These are phyloP conservation scores for Salix caprea DNA, from an alignment of 345 rosid genomes.

Conservation along the genomic window DNA sequence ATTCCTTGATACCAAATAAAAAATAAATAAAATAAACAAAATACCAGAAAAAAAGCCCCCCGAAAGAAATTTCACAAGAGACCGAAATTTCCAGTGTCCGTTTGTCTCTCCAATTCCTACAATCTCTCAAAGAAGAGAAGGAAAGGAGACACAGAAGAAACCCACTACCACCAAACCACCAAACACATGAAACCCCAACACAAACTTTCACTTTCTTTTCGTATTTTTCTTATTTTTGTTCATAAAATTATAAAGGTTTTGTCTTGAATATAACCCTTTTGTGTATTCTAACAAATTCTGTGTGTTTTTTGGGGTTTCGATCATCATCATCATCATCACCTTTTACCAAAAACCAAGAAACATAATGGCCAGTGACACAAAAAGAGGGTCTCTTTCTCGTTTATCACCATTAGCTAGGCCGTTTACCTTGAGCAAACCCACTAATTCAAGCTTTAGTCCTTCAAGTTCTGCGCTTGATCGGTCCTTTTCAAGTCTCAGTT, in stretches of 20 bases:
- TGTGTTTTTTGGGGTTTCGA: not conserved
- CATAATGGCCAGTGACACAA: not conserved
- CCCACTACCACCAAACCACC: not conserved
- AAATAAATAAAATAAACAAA: not conserved
- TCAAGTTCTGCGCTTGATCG: not conserved
- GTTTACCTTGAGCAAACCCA: constrained; percentile 24
- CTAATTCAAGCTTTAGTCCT: not conserved
- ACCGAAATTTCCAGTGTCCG: not conserved
- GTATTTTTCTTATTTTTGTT: not conserved
- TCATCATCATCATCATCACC: not conserved
- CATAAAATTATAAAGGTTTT: not conserved
- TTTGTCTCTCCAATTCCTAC: not conserved
- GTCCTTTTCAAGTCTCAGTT: not conserved
- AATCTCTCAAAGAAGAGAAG: not conserved
- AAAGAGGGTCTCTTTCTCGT: constrained; percentile 18
- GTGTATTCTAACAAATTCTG: not conserved
- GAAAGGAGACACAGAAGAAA: not conserved
- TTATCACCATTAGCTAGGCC: constrained; percentile 44
- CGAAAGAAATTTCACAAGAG: not conserved
- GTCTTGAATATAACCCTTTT: not conserved
- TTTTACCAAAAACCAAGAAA: not conserved
- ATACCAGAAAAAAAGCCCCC: not conserved
- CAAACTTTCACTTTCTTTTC: not conserved
- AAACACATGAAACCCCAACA: not conserved
- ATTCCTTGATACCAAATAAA: no score